Evolutionary conservation across 2,329 filamentous ascomycete species (phyloP).

Genomic region (Aphanoascus verrucosus): DNA sequence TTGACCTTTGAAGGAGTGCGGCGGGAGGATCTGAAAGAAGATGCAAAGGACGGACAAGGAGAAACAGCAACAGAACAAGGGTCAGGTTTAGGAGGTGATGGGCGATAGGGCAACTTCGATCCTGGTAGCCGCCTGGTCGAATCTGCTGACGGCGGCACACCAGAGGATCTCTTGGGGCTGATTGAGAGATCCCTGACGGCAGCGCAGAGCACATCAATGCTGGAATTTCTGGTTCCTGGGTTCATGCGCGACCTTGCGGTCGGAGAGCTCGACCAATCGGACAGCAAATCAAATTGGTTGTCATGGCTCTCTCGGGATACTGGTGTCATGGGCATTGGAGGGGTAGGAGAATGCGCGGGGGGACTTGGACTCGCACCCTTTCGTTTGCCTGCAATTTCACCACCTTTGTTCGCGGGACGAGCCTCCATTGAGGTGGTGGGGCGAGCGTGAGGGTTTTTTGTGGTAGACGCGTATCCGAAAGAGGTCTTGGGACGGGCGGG

Average conservation of each 20-base stretch:
- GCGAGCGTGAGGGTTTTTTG: constrained; percentile 34
- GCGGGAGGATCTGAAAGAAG: constrained; percentile 10
- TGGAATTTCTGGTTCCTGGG: constrained; percentile 21
- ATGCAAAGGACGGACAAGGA: constrained; percentile 28
- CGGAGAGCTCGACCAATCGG: constrained; percentile 23
- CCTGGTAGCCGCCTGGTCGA: neutral
- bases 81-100: constrained; percentile 14
- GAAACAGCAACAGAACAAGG: constrained; percentile 22
- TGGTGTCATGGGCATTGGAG: constrained; percentile 13
- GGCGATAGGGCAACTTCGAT: constrained; percentile 6
- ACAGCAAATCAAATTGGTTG: constrained; percentile 20
- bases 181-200: constrained; percentile 27
- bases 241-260: constrained; percentile 15
- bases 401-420: constrained; percentile 30
- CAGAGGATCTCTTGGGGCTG: neutral
- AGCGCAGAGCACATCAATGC: constrained; percentile 26
- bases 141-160: constrained; percentile 3
- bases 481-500: constrained; percentile 44
- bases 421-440: constrained; percentile 36
- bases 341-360: constrained; percentile 22
- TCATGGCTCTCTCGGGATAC: constrained; percentile 19
- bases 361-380: constrained; percentile 42
- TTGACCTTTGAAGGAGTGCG: constrained; percentile 32
- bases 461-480: constrained; percentile 41
- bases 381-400: constrained; percentile 35